Evolutionary conservation across 257 asterid genomes (phyloP), one percentile per base, ranked within the genome.

Genomic region (Anisodus acutangulus): DNA sequence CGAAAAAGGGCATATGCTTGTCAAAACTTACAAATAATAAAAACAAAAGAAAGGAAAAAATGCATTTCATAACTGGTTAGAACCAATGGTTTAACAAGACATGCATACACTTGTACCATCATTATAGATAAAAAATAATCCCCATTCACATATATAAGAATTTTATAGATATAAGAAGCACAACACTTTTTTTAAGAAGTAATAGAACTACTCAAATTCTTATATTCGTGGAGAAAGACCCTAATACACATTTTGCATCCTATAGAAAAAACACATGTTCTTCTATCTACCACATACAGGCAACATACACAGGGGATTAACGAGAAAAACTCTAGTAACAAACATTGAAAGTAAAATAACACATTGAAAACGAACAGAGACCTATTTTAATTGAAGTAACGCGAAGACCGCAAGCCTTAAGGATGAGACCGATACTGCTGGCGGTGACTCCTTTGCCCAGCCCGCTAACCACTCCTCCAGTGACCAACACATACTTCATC

Each of bases 371-470:
- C 35, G 35, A 15, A 51, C 16, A 57, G 87, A 80, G 84, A 95
- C 99, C 99, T 88, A 95, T 95, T 87, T 95, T 95, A 84, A 95
- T 95, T 90, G 95, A 90, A 85, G 99, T 95, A 85, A 95, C 92
- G 12, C 99, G 94, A 68, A 94, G 94, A 5, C 99, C 99, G 78
- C 99, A 93, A 82, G 94, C 92, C 89, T 94, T 90, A 80, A 95
- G 98, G 85, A 95, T 88, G 90, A 95, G 97, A 12, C 98, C 98
- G 70, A 95, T 91, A 83, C 98, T 95, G 90, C 99, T 95, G 71
- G 99, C 99, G 15, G 99, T 95, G 68, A 95, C 99, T 57, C 99
- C 99, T 86, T 95, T 95, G 22, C 99, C 99, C 17, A 95, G 93
- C 31, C 99, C 98, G 85, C 99, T 95, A 16, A 95, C 98, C 35